A percentile compares a stretch with the other conserved stretches of the same genome.
These are phyloP conservation scores for Hyphopichia homilentoma DNA, from an alignment of 805 yeast genomes.

Conservation along the genomic window DNA sequence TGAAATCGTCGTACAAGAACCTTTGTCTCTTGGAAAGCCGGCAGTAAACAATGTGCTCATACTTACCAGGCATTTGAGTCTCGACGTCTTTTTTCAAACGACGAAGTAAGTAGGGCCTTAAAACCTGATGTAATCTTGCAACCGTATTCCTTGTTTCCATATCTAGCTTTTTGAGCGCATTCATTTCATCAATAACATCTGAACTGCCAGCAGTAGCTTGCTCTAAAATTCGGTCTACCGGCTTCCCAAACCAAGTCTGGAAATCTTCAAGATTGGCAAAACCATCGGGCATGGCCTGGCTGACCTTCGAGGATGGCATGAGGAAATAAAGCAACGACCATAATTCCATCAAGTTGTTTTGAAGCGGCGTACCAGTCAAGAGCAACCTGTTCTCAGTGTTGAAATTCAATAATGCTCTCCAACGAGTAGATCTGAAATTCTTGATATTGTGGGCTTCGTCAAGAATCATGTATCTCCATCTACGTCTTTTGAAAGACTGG, in stretches of 20 bases:
- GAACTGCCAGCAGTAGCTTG: conserved; percentile 46
- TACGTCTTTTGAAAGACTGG: conserved; percentile 84
- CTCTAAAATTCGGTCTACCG: conserved; percentile 90
- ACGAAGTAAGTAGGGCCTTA: conserved; percentile 88
- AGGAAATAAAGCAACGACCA: conserved; percentile 94
- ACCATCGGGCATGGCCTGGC: conserved; percentile 83
- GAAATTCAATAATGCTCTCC: conserved; percentile 94
- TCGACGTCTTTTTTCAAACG: conserved; percentile 95
- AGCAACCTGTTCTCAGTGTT: conserved; percentile 85
- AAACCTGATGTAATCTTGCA: conserved; percentile 83
- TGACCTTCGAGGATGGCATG: conserved; percentile 84
- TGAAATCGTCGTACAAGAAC: conserved; percentile 89
- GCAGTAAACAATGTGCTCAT: conserved; percentile 92
- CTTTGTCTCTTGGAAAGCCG: conserved; percentile 90
- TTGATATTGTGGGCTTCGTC: conserved; percentile 99
- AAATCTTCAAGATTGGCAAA: conserved; percentile 95
- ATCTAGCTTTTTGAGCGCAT: conserved; percentile 44
- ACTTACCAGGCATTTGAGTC: conserved; percentile 97
- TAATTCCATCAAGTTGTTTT: conserved; percentile 88
- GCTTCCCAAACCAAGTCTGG: conserved; percentile 98
- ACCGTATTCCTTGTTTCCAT: conserved; percentile 83
- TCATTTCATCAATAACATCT: conserved; percentile 43
- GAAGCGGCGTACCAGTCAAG: conserved; percentile 95
- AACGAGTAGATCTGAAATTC: conserved; percentile 91
- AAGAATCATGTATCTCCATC: conserved; percentile 93